Evolutionary conservation across 2,329 filamentous ascomycete genomes (phyloP).

Genomic region (Rhynchosporium graminicola): DNA sequence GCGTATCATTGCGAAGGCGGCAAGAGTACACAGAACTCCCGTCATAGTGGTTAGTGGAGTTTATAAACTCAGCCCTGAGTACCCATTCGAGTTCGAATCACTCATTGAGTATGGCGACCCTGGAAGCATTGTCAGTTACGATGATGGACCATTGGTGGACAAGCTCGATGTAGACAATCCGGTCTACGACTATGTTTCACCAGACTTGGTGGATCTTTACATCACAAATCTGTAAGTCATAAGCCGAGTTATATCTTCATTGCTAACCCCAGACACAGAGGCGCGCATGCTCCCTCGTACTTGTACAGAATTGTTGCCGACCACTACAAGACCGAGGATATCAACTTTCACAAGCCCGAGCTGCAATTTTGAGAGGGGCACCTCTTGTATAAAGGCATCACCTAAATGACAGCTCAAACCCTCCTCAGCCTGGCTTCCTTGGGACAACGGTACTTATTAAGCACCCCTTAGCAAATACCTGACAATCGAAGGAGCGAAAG

Average conservation of each 20-base stretch:
- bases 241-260: background rate
- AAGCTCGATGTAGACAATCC: constrained; percentile 77
- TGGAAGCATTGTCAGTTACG: constrained; percentile 72
- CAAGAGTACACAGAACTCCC: constrained; percentile 76
- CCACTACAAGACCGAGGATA: constrained; percentile 74
- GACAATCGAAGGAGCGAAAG: background rate
- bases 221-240: constrained; percentile 77
- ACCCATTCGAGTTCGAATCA: constrained; percentile 78
- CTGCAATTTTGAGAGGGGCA: constrained; percentile 33
- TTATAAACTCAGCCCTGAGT: constrained; percentile 91
- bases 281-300: constrained; percentile 69
- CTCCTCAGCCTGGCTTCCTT: background rate
- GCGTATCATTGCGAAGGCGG: constrained; percentile 79
- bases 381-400: background rate
- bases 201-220: constrained; percentile 75
- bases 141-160: constrained; percentile 77
- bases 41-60: constrained; percentile 89
- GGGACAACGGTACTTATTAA: background rate
- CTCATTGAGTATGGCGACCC: constrained; percentile 87
- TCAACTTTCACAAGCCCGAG: constrained; percentile 54
- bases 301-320: constrained; percentile 73
- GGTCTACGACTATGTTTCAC: constrained; percentile 78
- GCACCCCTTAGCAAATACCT: background rate
- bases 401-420: background rate
- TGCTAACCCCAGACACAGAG: constrained; percentile 45